Conservation (phyloP, 2,329 filamentous ascomycete species). For the Septoria petroselini region DNA sequence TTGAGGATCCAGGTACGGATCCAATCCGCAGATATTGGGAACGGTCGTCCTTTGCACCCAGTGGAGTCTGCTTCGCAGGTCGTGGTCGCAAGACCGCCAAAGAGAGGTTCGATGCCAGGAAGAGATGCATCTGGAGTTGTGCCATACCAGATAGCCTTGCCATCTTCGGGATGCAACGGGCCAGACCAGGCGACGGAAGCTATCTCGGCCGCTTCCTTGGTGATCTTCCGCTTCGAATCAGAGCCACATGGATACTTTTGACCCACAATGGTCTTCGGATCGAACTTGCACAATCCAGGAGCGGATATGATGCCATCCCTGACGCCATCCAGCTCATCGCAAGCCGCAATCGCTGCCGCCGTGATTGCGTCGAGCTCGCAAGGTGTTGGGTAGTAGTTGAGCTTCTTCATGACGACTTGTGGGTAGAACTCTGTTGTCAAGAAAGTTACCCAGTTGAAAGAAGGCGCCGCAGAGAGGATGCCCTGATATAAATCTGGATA, state of each 20-base stretch:
- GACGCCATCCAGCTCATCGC: conserved; percentile 41
- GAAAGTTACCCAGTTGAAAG: conserved; percentile 40
- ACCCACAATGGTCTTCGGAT: conserved; percentile 34
- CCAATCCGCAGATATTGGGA: conserved; percentile 37
- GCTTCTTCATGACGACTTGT: conserved; percentile 34
- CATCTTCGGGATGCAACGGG: conserved; percentile 21
- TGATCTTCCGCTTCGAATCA: conserved; percentile 29
- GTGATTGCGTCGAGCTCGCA: conserved; percentile 42
- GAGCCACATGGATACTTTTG: conserved; percentile 28
- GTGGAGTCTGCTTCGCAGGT: conserved; percentile 26
- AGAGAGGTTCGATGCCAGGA: conserved; percentile 23
- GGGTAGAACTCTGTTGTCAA: conserved; percentile 33
- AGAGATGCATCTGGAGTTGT: conserved; percentile 22
- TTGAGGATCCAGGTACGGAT: conserved; percentile 37
- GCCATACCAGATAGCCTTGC: conserved; percentile 35
- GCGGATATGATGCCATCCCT: conserved; percentile 38
- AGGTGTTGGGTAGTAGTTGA: conserved; percentile 30
- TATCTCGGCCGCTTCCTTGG: conserved; percentile 34
- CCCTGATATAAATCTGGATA: conserved; percentile 42
- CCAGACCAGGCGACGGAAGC: conserved; percentile 38
- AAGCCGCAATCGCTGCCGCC: conserved; percentile 37
- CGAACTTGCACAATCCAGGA: conserved; percentile 33
- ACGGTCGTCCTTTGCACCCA: conserved; percentile 31
- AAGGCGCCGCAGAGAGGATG: conserved; percentile 42
- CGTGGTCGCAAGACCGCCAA: conserved; percentile 32